phyloP scores from a whole-genome alignment of 768 basidiomycete species.

The Mycena galericulata region DNA sequence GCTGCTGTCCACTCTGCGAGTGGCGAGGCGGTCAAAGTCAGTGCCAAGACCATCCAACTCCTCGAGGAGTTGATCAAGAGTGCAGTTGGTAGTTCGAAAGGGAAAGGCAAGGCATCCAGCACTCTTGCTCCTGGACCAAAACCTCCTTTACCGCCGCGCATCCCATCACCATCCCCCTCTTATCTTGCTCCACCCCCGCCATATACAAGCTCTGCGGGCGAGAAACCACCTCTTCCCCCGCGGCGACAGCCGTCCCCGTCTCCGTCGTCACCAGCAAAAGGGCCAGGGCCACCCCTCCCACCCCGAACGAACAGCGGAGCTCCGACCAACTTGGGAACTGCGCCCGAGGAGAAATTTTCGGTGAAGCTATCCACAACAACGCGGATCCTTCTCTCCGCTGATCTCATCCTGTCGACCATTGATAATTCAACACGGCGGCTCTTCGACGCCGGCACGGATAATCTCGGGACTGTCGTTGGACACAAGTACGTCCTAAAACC shows the following conservation, averaged over 20 bases:
- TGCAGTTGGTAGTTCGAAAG: conserved; percentile 63
- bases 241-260: conserved; percentile 41
- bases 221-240: conserved; percentile 39
- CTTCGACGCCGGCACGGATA: conserved; percentile 61
- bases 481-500: conserved; percentile 60
- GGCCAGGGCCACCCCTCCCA: conserved; percentile 55
- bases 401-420: conserved; percentile 73
- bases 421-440: conserved; percentile 68
- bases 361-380: conserved; percentile 54
- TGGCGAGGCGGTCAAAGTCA: conserved; percentile 75
- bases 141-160: conserved; percentile 39
- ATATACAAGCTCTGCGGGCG: conserved; percentile 18
- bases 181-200: conserved; percentile 34
- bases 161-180: conserved; percentile 25
- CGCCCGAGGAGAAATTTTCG: conserved; percentile 7
- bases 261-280: conserved; percentile 45
- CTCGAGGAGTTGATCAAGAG: conserved; percentile 72
- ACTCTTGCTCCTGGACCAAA: conserved; percentile 26
- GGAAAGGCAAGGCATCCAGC: conserved; percentile 26
- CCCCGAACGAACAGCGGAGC: conserved; percentile 38
- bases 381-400: conserved; percentile 70
- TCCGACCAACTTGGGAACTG: conserved; percentile 11
- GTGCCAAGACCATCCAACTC: conserved; percentile 67
- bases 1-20: conserved; percentile 71
- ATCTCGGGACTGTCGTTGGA: conserved; percentile 61